A percentile compares a stretch with the other conserved stretches of the same genome.
Conservation (phyloP, 352 stramenopile species). For the Phytopythium kandeliae region DNA sequence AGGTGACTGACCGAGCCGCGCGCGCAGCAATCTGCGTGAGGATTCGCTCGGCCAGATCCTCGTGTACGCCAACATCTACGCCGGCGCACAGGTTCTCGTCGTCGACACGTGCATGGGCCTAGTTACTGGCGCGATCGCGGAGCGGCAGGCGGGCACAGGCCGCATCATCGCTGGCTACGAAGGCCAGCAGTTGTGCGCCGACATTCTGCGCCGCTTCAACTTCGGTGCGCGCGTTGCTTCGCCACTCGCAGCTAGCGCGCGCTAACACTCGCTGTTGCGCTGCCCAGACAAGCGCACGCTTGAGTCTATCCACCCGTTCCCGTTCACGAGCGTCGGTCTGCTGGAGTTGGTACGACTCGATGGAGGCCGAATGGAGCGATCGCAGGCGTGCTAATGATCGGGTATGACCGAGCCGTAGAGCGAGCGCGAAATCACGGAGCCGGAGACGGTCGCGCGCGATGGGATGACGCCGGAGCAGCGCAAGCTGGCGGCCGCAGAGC, state of each 20-base stretch:
- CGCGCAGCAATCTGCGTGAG: conserved; percentile 71
- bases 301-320: conserved; percentile 74
- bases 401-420: conserved; percentile 19
- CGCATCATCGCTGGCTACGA: conserved; percentile 70
- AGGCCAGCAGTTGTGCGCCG: conserved; percentile 62
- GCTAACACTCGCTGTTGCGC: background rate
- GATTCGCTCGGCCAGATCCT: conserved; percentile 94
- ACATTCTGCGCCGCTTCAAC: conserved; percentile 84
- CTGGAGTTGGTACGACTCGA: conserved; percentile 25
- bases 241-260: background rate
- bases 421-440: conserved; percentile 47
- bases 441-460: conserved; percentile 37
- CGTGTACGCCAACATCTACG: conserved; percentile 90
- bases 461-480: conserved; percentile 57
- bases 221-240: conserved; percentile 39
- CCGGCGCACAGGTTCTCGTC: conserved; percentile 85
- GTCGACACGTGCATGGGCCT: conserved; percentile 93
- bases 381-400: no score
- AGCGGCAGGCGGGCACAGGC: conserved; percentile 67
- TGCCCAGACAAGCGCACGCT: conserved; percentile 54
- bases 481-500: conserved; percentile 56
- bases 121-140: conserved; percentile 84
- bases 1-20: background rate
- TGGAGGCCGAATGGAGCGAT: no score
- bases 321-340: conserved; percentile 54